A percentile compares a stretch with the other conserved stretches of the same genome.
phyloP scores from a whole-genome alignment of 345 rosid genomes.

The Arabidopsis suecica region DNA sequence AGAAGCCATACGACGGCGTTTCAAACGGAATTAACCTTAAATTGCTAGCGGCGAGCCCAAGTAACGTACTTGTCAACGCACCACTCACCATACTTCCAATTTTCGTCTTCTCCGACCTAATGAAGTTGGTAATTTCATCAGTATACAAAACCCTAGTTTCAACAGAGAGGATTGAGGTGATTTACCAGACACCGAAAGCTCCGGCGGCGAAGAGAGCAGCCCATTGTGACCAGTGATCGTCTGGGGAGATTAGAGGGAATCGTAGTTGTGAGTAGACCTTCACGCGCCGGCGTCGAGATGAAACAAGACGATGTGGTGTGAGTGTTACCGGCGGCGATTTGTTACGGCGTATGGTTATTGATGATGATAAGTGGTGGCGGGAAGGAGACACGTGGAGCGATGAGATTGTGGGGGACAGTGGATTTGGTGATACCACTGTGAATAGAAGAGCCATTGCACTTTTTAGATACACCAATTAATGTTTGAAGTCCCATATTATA shows the following conservation, averaged over 20 bases:
- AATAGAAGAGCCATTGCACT: conserved; percentile 16
- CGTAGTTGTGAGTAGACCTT: conserved; percentile 49
- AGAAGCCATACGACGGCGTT: conserved; percentile 65
- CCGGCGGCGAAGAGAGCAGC: conserved; percentile 79
- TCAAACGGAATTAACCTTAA: conserved; percentile 66
- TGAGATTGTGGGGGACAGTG: conserved; percentile 25
- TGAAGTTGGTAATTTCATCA: neutral
- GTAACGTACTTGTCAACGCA: conserved; percentile 76
- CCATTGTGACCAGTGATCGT: conserved; percentile 86
- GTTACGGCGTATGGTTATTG: conserved; percentile 15
- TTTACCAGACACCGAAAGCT: conserved; percentile 86
- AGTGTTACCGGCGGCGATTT: conserved; percentile 26
- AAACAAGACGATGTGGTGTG: neutral
- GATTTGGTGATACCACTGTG: conserved; percentile 35
- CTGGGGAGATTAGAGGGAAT: conserved; percentile 65
- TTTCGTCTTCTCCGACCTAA: conserved; percentile 84
- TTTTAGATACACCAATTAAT: neutral
- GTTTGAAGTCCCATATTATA: neutral
- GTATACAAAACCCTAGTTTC: neutral
- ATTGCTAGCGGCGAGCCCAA: conserved; percentile 82
- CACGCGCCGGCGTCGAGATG: conserved; percentile 45
- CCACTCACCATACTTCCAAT: conserved; percentile 80
- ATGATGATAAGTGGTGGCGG: conserved; percentile 16
- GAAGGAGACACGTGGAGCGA: conserved; percentile 38
- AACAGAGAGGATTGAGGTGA: neutral